Conservation (phyloP, 331 rosid species). For the Pyracantha coccinea region DNA sequence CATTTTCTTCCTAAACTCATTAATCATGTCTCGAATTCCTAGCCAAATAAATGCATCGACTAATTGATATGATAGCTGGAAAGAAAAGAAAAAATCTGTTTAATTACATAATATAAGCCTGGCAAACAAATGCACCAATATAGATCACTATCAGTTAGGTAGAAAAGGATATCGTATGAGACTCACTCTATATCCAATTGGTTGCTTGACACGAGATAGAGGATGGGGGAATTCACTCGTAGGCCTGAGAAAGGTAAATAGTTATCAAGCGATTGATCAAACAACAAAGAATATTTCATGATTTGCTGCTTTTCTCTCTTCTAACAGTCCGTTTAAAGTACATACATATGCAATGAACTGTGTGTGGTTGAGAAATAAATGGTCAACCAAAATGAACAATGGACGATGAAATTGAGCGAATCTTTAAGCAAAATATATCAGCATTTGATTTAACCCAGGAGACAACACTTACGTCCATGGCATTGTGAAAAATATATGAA, state of each 20-base stretch:
- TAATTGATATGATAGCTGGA: constrained; percentile 89
- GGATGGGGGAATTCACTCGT: constrained; percentile 94
- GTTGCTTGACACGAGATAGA: constrained; percentile 75
- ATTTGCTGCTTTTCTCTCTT: neutral
- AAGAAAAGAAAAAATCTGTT: constrained; percentile 11
- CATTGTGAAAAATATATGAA: constrained; percentile 91
- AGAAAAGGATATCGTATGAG: neutral
- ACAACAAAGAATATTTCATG: neutral
- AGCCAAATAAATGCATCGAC: constrained; percentile 91
- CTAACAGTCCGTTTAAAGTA: neutral
- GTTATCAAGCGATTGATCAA: constrained; percentile 1
- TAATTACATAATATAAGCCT: neutral
- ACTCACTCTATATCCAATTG: constrained; percentile 71
- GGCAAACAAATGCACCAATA: neutral
- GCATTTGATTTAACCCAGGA: constrained; percentile 21
- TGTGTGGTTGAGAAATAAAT: neutral
- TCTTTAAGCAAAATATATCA: neutral
- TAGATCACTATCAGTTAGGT: constrained; percentile 5
- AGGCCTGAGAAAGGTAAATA: constrained; percentile 49
- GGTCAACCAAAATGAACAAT: neutral
- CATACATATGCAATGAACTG: neutral
- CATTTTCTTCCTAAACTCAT: constrained; percentile 77
- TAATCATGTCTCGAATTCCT: constrained; percentile 82
- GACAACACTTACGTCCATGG: constrained; percentile 97
- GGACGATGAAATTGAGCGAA: neutral